A percentile compares a stretch with the other conserved stretches of the same genome.
Evolutionary conservation across 305 asterid genomes (phyloP).

Genomic region (Ajuga reptans): DNA sequence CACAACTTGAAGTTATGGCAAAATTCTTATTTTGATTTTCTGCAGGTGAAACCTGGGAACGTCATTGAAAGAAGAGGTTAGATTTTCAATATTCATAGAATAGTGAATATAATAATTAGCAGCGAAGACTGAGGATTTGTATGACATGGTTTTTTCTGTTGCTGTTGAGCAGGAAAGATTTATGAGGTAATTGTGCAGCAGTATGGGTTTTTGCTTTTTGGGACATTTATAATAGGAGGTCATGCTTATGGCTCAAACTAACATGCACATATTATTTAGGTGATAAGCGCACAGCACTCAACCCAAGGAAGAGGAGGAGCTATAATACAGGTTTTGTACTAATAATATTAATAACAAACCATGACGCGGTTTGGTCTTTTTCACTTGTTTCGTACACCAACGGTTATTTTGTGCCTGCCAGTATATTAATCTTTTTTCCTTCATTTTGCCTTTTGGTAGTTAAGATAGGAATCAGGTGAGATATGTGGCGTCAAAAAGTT

Average conservation of each 20-base stretch:
- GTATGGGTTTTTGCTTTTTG: neutral
- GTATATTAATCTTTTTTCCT: neutral
- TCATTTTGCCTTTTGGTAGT: neutral
- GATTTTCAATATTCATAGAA: conserved; percentile 20
- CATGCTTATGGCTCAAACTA: conserved; percentile 10
- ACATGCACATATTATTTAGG: conserved; percentile 37
- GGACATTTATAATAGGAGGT: neutral
- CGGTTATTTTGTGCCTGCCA: neutral
- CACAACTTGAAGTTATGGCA: neutral
- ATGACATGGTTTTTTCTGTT: conserved; percentile 27
- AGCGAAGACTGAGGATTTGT: conserved; percentile 21
- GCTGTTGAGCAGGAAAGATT: conserved; percentile 49
- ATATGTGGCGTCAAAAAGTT: neutral
- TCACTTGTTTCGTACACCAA: neutral
- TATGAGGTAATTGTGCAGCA: conserved; percentile 54
- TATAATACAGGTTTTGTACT: conserved; percentile 64
- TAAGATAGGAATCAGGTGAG: neutral
- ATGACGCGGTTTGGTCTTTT: neutral
- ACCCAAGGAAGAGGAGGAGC: conserved; percentile 96
- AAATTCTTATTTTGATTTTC: conserved; percentile 16
- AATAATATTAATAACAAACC: conserved; percentile 9
- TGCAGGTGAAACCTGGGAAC: conserved; percentile 80
- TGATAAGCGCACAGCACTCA: conserved; percentile 72
- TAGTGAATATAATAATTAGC: conserved; percentile 10
- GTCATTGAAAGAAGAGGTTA: conserved; percentile 79